phyloP scores from a whole-genome alignment of 345 rosid genomes.

The Iberis pinnata region DNA sequence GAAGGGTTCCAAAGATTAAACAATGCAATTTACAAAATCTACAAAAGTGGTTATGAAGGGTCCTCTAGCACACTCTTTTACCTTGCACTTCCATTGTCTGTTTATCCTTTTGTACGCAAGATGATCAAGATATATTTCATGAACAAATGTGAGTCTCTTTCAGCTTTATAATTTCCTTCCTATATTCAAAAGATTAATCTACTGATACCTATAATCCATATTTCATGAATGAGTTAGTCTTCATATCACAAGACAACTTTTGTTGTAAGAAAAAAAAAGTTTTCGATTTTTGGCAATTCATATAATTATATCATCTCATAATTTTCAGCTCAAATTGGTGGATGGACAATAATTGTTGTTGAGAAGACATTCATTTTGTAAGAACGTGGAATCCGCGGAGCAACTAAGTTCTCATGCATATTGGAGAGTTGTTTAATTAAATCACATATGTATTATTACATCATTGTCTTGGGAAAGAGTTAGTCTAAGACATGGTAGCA shows the following conservation, averaged over 20 bases:
- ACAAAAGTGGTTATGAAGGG: slow-evolving; percentile 69
- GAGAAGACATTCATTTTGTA: slow-evolving; percentile 98
- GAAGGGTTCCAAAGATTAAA: too few species aligned
- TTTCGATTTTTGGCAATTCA: neutral
- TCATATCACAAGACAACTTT: neutral
- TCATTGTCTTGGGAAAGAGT: slow-evolving; percentile 95
- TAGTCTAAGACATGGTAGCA: slow-evolving; percentile 69
- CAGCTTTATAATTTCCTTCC: neutral
- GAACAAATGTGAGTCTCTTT: slow-evolving; percentile 68
- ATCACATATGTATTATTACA: slow-evolving; percentile 52
- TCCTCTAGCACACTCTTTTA: slow-evolving; percentile 87
- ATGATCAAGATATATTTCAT: slow-evolving; percentile 85
- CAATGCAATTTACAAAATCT: too few species aligned
- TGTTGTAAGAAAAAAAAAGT: slow-evolving; percentile 5
- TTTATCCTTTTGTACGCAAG: slow-evolving; percentile 89
- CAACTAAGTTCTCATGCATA: slow-evolving; percentile 33
- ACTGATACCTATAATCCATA: neutral
- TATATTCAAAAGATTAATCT: neutral
- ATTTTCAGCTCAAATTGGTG: slow-evolving; percentile 81
- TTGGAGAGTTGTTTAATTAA: slow-evolving; percentile 31
- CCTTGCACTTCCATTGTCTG: slow-evolving; percentile 94
- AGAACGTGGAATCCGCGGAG: slow-evolving; percentile 57
- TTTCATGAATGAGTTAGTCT: neutral
- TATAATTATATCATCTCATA: neutral
- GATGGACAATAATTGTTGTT: slow-evolving; percentile 98